Base-by-base conservation (phyloP, 306 rosid genomes). In the Carpinus fangiana region DNA sequence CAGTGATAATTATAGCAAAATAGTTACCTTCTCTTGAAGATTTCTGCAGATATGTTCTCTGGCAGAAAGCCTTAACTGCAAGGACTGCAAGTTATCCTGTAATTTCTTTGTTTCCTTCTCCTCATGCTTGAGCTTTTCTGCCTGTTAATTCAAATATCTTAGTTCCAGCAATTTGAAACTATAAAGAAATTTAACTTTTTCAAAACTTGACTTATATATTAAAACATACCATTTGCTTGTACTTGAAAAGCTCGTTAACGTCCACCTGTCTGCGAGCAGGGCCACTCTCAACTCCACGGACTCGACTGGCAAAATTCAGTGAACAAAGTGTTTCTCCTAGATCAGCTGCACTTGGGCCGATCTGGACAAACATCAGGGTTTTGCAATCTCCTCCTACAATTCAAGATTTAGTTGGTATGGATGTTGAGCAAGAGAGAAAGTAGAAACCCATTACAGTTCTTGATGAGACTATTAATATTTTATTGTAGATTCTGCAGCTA, bases 361-460 rank as follows among this genome's bases (percentile, higher is more conserved):
- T 81, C 74, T 95, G 99, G 73, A 95, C 99, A 86, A 95, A 92
- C 99, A 95, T 95, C 77, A 95, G 77, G 14, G 99, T 95, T 90
- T 95, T 95, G 86, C 99, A 93, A 82, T 95, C 98, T 83, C 99
- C 98, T 53, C 99, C 99, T 95, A 91, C 86, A 86, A 54, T 73
- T 82, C 73, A 79, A 73, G 34, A 80, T 54, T 78, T 28, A 54
- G 76, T 82, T 76, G 87, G 66, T 64, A 57, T 73, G 67, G 76
- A 60, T 23, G 34, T 56, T 31, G 12, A 65, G 50, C 45, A 13
- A 48, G 31, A 56, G 51, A 57, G 65, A 59, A 23, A 66, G 28
- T n/a, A 41, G 54, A 38, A 4, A 52, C 26, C 12, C 52, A 1
- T 0, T 41, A 52, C 46, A 70, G 43, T 46, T 67, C 46, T 34